A percentile compares a stretch with the other conserved stretches of the same genome.
These are phyloP conservation scores for Cordyceps tenuipes DNA, from an alignment of 2,329 filamentous ascomycete genomes.

Conservation along the genomic window DNA sequence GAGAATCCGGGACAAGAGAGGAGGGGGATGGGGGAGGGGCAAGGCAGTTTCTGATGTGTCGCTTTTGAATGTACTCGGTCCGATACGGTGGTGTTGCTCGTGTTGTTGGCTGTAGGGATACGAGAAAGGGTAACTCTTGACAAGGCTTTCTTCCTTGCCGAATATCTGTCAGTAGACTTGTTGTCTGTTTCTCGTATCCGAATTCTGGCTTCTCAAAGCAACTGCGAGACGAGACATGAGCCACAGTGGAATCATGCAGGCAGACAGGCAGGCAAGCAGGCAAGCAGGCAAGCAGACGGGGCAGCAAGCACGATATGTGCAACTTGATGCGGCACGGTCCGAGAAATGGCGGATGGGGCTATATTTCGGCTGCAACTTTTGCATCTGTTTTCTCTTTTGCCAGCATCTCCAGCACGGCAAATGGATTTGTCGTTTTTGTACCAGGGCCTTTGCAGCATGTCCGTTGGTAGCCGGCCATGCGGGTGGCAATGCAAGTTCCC, in stretches of 20 bases:
- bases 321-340: background rate
- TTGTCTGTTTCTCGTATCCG: background rate
- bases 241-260: background rate
- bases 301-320: no score
- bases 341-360: background rate
- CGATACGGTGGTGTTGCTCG: background rate
- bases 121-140: background rate
- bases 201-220: no score
- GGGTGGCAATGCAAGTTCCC: background rate
- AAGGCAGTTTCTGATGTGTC: background rate
- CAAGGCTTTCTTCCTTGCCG: background rate
- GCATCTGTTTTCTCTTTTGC: background rate
- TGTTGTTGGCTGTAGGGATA: background rate
- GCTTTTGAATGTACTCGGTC: background rate
- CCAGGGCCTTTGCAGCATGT: background rate
- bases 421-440: background rate
- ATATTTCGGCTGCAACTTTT: no score
- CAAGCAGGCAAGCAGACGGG: no score
- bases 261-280: no score
- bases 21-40: background rate
- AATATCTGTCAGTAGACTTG: background rate
- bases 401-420: background rate
- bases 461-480: background rate
- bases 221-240: background rate
- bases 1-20: no score